Conservation (phyloP, 169 alveolate genomes). For the Perkinsus chesapeaki region DNA sequence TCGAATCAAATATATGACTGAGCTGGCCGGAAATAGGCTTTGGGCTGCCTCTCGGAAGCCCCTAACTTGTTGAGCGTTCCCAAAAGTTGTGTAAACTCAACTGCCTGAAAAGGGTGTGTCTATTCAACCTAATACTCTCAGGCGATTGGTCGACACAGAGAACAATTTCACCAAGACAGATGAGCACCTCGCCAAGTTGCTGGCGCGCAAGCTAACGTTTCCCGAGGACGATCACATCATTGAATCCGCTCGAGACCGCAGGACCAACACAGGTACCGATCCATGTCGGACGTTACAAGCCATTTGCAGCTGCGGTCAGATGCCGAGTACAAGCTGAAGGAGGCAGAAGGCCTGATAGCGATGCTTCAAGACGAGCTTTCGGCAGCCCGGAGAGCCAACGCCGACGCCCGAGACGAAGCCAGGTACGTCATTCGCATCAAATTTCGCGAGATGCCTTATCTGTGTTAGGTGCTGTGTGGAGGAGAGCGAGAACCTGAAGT, state of each 20-base stretch:
- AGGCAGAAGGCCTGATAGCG: not conserved
- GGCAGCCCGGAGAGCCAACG: not conserved
- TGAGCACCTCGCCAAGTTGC: not conserved
- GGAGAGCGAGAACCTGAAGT: not conserved
- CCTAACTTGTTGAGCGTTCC: too few relatives aligned
- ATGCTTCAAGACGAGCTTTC: not conserved
- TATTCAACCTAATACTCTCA: too few relatives aligned
- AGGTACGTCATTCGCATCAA: not conserved
- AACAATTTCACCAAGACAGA: not conserved
- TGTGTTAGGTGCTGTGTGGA: not conserved
- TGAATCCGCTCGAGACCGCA: too few relatives aligned
- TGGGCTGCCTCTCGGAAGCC: too few relatives aligned
- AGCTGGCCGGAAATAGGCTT: too few relatives aligned
- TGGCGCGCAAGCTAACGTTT: not conserved
- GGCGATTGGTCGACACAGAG: not conserved
- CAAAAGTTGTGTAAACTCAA: too few relatives aligned
- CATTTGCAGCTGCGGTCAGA: not conserved
- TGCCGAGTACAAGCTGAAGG: not conserved
- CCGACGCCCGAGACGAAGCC: not conserved
- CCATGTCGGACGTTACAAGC: too few relatives aligned
- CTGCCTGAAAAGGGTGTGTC: too few relatives aligned
- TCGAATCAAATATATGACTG: too few relatives aligned
- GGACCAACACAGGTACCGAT: not conserved
- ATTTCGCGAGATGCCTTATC: not conserved
- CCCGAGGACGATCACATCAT: not conserved